These are phyloP conservation scores for Suhomyces faveliae DNA, from an alignment of 805 yeast genomes.

Conservation along the genomic window DNA sequence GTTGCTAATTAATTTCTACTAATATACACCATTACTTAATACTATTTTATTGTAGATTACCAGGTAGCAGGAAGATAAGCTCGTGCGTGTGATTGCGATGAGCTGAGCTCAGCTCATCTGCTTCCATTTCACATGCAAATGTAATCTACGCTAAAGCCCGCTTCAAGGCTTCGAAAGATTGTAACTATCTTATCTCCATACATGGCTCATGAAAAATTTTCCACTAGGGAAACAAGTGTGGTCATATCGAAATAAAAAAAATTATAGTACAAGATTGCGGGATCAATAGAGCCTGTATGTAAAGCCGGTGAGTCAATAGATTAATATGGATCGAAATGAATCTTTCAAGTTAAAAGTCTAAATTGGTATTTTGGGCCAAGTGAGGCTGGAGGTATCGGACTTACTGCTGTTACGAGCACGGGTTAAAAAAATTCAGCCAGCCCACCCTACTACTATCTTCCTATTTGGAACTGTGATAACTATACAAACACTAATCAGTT, in stretches of 20 bases:
- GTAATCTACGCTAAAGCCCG: background rate
- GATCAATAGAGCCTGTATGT: background rate
- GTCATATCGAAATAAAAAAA: too few relatives aligned
- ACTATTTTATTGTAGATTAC: background rate
- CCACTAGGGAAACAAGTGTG: too few relatives aligned
- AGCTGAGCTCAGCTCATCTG: background rate
- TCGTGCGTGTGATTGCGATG: too few relatives aligned
- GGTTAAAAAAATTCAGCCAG: background rate
- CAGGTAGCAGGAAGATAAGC: too few relatives aligned
- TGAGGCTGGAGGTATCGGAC: background rate
- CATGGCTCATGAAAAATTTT: background rate
- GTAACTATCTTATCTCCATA: background rate
- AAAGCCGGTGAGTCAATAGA: background rate
- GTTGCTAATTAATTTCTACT: slow-evolving; percentile 5
- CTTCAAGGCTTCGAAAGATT: background rate
- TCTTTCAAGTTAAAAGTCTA: background rate
- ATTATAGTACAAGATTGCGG: background rate
- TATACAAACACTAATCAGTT: background rate
- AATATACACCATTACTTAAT: background rate
- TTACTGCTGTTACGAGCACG: background rate
- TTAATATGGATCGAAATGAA: background rate
- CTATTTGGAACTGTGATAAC: background rate
- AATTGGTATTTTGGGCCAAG: background rate
- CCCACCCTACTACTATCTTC: background rate
- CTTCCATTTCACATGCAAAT: background rate